These are phyloP conservation scores for Drosera spatulata DNA, from an alignment of 179 eudicot species.

Conservation along the genomic window DNA sequence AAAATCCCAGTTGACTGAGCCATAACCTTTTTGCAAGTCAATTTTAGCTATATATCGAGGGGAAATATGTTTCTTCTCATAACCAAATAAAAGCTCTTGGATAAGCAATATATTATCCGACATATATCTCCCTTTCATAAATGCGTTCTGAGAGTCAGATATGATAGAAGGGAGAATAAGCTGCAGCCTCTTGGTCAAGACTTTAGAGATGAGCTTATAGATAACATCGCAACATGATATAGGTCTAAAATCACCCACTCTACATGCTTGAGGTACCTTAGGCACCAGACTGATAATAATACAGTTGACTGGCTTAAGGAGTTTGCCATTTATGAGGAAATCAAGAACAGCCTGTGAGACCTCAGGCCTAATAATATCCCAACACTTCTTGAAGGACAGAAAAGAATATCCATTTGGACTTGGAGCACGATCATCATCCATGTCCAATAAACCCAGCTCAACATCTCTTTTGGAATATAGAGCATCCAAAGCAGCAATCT, in stretches of 20 bases:
- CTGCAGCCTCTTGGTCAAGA: background rate
- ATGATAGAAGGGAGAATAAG: background rate
- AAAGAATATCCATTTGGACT: no score
- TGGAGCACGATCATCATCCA: no score
- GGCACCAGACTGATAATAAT: background rate
- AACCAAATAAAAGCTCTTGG: background rate
- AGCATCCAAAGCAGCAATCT: no score
- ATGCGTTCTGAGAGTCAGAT: background rate
- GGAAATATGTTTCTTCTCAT: background rate
- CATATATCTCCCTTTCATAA: background rate
- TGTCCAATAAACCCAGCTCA: no score
- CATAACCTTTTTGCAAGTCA: conserved; percentile 3
- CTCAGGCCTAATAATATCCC: no score
- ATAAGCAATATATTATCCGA: background rate
- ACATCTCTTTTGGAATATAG: no score
- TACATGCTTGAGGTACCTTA: background rate
- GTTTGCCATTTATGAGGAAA: no score
- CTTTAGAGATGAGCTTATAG: background rate
- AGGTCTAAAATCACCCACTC: conserved; percentile 1
- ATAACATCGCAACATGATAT: background rate
- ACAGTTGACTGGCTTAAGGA: background rate
- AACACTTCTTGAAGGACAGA: no score
- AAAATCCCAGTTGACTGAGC: background rate
- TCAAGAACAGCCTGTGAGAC: no score
- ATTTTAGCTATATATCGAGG: background rate